Base-by-base conservation (phyloP, 163 green algal species). In the Scenedesmus sp. region DNA sequence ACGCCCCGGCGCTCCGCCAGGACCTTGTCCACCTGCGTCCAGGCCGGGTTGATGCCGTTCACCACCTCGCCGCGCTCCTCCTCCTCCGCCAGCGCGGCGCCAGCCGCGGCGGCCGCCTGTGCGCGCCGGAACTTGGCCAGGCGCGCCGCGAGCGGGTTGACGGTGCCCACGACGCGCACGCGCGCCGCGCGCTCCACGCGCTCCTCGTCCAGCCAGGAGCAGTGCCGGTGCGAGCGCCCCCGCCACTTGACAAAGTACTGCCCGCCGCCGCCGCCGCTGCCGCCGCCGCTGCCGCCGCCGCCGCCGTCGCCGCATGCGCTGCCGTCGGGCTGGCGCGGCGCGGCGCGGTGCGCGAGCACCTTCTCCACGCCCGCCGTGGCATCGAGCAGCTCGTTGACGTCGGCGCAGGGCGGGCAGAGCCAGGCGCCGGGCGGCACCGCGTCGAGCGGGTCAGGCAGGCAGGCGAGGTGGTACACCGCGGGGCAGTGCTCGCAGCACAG, bases 221-320 rank as follows among this genome's bases (percentile, higher is more conserved):
- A 90, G 75, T 93, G 89, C 34, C 92, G 47, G 71, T 91, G 85
- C 2, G 73, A 75, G 31, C 58, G 51, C 24, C 70, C 85, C 75
- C 85, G 86, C 88, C 86, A 93, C 82, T 93, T 93, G 15, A 93
- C 83, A 63, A 81, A 81, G 57, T 87, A 93, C 70, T 91, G 36
- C 9, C 26, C 28, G 74, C n/a, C 60, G 62, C 54, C 24, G 54
- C 39, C 39, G 70, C 56, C 13, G 48, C 44, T 26, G n/a, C n/a
- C n/a, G n/a, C n/a, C n/a, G n/a, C n/a, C n/a, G n/a, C n/a, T n/a
- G n/a, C n/a, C n/a, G n/a, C n/a, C n/a, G n/a, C n/a, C 45, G 13
- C 31, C 15, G n/a, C 64, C 24, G 45, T 14, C 4, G 50, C 36
- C 39, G 20, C 56, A 34, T 26, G 53, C 22, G 14, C 67, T 45